Conservation (phyloP, 805 yeast genomes). For the Clavispora phyllophila region DNA sequence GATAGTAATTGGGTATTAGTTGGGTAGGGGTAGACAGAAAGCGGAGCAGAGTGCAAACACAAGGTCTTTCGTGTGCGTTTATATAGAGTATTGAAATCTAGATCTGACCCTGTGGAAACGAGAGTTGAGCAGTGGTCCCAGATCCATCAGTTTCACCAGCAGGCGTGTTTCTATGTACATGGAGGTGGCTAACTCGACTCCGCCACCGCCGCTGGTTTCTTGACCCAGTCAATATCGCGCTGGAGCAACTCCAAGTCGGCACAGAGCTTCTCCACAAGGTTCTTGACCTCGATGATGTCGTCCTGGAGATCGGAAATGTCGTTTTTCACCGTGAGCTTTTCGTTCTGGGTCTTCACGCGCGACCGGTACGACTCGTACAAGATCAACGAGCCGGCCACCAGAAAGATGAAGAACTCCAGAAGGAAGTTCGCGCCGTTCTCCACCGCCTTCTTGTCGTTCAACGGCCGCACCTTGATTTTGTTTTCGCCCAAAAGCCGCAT, state of each 20-base stretch:
- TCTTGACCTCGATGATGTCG: slow-evolving; percentile 57
- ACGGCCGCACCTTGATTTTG: slow-evolving; percentile 59
- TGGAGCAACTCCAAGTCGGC: slow-evolving; percentile 8
- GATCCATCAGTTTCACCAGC: too few relatives aligned
- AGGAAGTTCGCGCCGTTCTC: slow-evolving; percentile 77
- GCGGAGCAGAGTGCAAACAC: too few relatives aligned
- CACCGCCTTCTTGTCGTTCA: slow-evolving; percentile 76
- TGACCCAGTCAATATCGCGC: not conserved
- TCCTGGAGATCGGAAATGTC: slow-evolving; percentile 67
- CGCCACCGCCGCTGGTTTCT: not conserved
- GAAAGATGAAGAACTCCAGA: slow-evolving; percentile 71
- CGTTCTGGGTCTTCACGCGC: slow-evolving; percentile 54
- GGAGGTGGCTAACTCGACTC: not conserved
- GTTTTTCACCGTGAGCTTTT: slow-evolving; percentile 64
- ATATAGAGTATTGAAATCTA: too few relatives aligned
- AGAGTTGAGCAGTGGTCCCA: too few relatives aligned
- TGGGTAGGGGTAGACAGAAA: too few relatives aligned
- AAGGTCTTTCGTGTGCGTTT: too few relatives aligned
- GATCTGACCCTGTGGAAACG: too few relatives aligned
- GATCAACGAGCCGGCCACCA: slow-evolving; percentile 75
- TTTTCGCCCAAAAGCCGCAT: slow-evolving; percentile 54
- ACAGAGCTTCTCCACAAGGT: slow-evolving; percentile 11
- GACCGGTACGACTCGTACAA: slow-evolving; percentile 68
- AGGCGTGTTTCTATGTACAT: too few relatives aligned
- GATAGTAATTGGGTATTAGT: too few relatives aligned